Base-by-base conservation (phyloP, 192 early-diverging fungal species). In the Diversispora epigaea region DNA sequence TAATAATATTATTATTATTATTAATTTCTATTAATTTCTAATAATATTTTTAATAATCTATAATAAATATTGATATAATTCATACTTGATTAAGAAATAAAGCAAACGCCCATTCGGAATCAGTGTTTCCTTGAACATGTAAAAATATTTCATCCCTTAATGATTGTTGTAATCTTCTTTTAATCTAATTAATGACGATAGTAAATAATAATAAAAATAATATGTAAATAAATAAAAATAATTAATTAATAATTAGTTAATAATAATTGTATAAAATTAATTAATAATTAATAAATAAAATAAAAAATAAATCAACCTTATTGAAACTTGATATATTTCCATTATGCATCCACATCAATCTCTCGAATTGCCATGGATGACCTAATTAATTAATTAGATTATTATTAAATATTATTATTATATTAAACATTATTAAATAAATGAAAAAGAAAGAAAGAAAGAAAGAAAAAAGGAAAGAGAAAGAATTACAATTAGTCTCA, bases 261-360 rank as follows among this genome's bases (percentile, higher is more conserved):
- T 12, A 12, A 50, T 50, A 50, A 12, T 12, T 50, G 14, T 50
- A 50, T 50, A 50, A 12, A 32, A 50, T 50, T 17, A 63, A 17
- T 15, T 43, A 41, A 39, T 11, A 3, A 25, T 10, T 39, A 61
- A 39, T 39, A 61, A 32, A 61, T 14, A 39, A 41, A 11, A n/a
- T 64, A 9, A n/a, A n/a, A n/a, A n/a, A 14, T 44, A 41, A 43
- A 44, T 14, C 7, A 69, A 85, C 87, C 73, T 83, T 79, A 44
- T 87, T 71, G 68, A 93, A 93, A 15, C 87, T 82, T 61, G 82
- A 87, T 71, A 93, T 86, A 60, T 85, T 82, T 54, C 91, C 91
- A 73, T 93, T 92, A 82, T 93, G 92, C 92, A 92, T 92, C 83
- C 89, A 93, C 92, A 93, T 93, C 15, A 93, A 78, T 62, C 86